These are phyloP conservation scores for Hyaloscypha finlandica DNA, from an alignment of 495 filamentous ascomycete species.

Conservation along the genomic window DNA sequence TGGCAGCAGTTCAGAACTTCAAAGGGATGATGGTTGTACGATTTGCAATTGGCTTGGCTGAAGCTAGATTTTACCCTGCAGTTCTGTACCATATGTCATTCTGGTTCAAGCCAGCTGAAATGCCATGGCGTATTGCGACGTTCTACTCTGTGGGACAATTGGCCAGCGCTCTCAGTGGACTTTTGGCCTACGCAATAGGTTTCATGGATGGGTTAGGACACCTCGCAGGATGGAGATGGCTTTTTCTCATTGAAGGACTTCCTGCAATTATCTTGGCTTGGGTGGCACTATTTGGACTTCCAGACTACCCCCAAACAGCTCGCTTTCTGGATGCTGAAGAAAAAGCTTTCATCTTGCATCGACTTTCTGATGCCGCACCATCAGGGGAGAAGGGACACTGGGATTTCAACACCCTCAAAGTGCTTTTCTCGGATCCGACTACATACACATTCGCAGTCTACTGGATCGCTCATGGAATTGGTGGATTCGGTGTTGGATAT, in stretches of 20 bases:
- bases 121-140: slow-evolving; percentile 65
- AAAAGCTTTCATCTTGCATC: slow-evolving; percentile 33
- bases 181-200: slow-evolving; percentile 59
- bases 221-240: slow-evolving; percentile 45
- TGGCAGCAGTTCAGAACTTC: slow-evolving; percentile 56
- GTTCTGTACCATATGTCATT: slow-evolving; percentile 54
- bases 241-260: slow-evolving; percentile 49
- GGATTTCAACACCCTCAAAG: slow-evolving; percentile 35
- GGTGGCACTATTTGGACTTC: slow-evolving; percentile 40
- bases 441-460: slow-evolving; percentile 41
- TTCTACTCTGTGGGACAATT: slow-evolving; percentile 57
- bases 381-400: slow-evolving; percentile 22
- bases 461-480: slow-evolving; percentile 46
- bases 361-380: slow-evolving; percentile 16
- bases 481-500: slow-evolving; percentile 45
- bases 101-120: slow-evolving; percentile 73
- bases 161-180: slow-evolving; percentile 47
- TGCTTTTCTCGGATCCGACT: slow-evolving; percentile 38
- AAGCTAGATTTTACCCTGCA: slow-evolving; percentile 73
- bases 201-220: slow-evolving; percentile 54
- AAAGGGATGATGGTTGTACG: slow-evolving; percentile 67
- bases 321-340: slow-evolving; percentile 43
- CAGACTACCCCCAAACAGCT: slow-evolving; percentile 46
- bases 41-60: slow-evolving; percentile 69
- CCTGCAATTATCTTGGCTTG: slow-evolving; percentile 41